Evolutionary conservation across 2,329 filamentous ascomycete genomes (phyloP).

Genomic region (Cladophialophora yegresii): DNA sequence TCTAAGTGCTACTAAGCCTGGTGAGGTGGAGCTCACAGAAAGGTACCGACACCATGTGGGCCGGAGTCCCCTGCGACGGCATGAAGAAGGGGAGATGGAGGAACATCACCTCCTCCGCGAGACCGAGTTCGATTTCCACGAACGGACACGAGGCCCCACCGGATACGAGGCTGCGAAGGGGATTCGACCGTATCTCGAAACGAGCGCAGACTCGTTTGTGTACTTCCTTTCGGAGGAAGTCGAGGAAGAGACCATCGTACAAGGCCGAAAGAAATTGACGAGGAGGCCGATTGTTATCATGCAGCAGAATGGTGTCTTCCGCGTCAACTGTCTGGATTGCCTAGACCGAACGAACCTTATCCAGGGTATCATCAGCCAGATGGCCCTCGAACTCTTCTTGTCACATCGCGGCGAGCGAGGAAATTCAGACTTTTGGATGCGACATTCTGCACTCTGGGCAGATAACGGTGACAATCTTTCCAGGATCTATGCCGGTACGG

Average conservation of each 20-base stretch:
- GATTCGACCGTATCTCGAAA: constrained; percentile 75
- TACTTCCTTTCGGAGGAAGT: constrained; percentile 82
- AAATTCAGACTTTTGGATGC: constrained; percentile 78
- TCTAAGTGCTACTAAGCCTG: constrained; percentile 83
- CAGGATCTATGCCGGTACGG: constrained; percentile 94
- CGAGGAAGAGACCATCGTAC: constrained; percentile 51
- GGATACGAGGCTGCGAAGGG: constrained; percentile 90
- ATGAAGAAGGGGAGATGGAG: constrained; percentile 54
- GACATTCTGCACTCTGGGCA: constrained; percentile 92
- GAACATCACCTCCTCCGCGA: constrained; percentile 71
- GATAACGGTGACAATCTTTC: constrained; percentile 95
- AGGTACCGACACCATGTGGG: constrained; percentile 77
- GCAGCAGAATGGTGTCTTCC: constrained; percentile 92
- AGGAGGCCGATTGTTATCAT: constrained; percentile 65
- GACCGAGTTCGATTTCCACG: constrained; percentile 95
- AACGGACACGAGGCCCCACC: constrained; percentile 80
- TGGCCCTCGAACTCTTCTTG: constrained; percentile 86
- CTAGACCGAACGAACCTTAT: constrained; percentile 94
- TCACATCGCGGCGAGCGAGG: constrained; percentile 69
- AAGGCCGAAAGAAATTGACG: constrained; percentile 45
- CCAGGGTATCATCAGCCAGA: constrained; percentile 91
- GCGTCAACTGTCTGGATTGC: constrained; percentile 94
- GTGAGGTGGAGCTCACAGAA: constrained; percentile 79
- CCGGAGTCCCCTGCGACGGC: constrained; percentile 69
- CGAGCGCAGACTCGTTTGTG: constrained; percentile 83